Evolutionary conservation across 1,284 basidiomycete species (phyloP).

Genomic region (Trichosporon coremiiforme): DNA sequence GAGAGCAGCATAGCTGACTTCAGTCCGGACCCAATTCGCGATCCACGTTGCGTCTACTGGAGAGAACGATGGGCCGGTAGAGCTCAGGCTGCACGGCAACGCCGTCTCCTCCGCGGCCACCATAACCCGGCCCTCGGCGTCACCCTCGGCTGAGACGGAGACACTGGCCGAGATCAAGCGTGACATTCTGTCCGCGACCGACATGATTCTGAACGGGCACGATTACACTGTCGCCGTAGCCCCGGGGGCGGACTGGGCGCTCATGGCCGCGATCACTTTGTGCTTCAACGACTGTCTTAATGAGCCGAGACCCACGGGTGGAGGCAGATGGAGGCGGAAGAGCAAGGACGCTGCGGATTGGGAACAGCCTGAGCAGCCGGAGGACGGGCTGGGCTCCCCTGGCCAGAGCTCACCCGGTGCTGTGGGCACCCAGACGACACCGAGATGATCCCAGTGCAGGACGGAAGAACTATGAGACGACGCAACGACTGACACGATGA

Average conservation of each 20-base stretch:
- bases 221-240: slow-evolving; percentile 54
- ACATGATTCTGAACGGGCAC: slow-evolving; percentile 3
- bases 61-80: background rate
- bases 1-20: too few relatives aligned
- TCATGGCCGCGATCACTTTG: slow-evolving; percentile 56
- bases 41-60: background rate
- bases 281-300: slow-evolving; percentile 51
- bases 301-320: slow-evolving; percentile 4
- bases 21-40: slow-evolving; percentile 13
- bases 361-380: too few relatives aligned
- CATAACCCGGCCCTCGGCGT: background rate
- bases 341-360: background rate
- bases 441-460: too few relatives aligned
- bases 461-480: background rate
- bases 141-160: background rate
- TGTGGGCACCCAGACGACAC: too few relatives aligned
- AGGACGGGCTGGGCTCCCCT: background rate
- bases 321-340: background rate
- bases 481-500: too few relatives aligned
- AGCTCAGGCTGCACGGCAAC: background rate
- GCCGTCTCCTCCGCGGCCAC: background rate
- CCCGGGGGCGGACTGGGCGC: slow-evolving; percentile 55
- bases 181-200: background rate
- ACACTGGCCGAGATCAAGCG: slow-evolving; percentile 11
- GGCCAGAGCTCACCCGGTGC: too few relatives aligned